Conservation (phyloP, 2,329 filamentous ascomycete species). For the Nakataea oryzae region DNA sequence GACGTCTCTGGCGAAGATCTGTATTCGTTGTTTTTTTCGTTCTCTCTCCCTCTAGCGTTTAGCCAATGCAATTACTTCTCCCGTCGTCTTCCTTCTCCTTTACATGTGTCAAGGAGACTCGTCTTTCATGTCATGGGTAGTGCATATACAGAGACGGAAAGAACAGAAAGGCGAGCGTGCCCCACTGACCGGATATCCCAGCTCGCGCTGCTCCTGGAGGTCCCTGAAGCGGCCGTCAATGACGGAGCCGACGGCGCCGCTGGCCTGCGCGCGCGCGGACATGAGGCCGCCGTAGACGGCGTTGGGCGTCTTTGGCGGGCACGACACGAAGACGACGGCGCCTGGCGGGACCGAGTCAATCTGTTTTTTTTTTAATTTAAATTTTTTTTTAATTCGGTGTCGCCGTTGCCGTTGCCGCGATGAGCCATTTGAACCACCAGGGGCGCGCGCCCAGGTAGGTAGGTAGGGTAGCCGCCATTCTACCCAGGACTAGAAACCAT, state of each 20-base stretch:
- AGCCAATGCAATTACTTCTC: too few species aligned
- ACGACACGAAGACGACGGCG: constrained; percentile 39
- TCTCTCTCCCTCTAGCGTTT: neutral
- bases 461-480: neutral
- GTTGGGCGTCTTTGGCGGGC: constrained; percentile 32
- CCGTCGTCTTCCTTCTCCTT: neutral
- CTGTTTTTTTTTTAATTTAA: constrained; percentile 15
- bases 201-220: constrained; percentile 39
- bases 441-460: too few species aligned
- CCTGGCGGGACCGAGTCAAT: constrained; percentile 37
- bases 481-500: neutral
- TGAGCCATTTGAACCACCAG: too few species aligned
- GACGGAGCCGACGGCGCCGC: constrained; percentile 34
- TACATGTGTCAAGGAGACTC: neutral
- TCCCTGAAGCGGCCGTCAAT: constrained; percentile 43
- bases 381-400: neutral
- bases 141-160: neutral
- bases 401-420: too few species aligned
- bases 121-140: neutral
- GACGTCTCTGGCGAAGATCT: constrained; percentile 31
- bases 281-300: constrained; percentile 45
- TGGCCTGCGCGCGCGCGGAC: constrained; percentile 32
- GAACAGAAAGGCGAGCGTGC: too few species aligned
- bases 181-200: constrained; percentile 29
- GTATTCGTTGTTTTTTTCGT: neutral